phyloP scores from a whole-genome alignment of 768 basidiomycete species.

The Leccinum rimulosum region DNA sequence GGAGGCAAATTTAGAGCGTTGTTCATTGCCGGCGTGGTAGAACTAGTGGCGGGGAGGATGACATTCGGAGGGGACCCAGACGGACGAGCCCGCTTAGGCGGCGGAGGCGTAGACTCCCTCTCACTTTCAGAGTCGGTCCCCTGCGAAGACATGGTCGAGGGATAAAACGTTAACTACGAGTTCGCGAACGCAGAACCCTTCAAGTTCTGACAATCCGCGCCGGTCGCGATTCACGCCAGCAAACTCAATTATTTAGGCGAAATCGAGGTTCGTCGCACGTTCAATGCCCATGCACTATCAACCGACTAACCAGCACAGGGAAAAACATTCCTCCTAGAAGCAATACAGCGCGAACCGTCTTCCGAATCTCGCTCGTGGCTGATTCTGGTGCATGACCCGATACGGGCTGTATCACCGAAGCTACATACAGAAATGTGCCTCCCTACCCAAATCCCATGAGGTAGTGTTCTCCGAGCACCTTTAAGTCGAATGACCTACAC shows the following conservation, averaged over 20 bases:
- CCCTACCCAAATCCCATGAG: constrained; percentile 47
- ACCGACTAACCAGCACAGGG: constrained; percentile 56
- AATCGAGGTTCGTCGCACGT: not conserved
- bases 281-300: constrained; percentile 62
- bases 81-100: constrained; percentile 39
- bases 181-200: not conserved
- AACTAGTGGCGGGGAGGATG: constrained; percentile 9
- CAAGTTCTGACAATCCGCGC: not conserved
- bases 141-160: constrained; percentile 26
- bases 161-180: constrained; percentile 4
- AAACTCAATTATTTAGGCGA: not conserved
- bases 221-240: not conserved
- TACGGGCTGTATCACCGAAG: constrained; percentile 82
- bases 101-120: constrained; percentile 24
- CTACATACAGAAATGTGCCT: constrained; percentile 93
- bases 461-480: not conserved
- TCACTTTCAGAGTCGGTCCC: constrained; percentile 31
- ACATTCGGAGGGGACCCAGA: constrained; percentile 30
- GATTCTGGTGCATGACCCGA: constrained; percentile 44
- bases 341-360: constrained; percentile 46
- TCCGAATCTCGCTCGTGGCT: constrained; percentile 41
- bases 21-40: constrained; percentile 25
- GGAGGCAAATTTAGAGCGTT: constrained; percentile 45
- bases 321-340: constrained; percentile 69
- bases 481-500: constrained; percentile 50